These are phyloP conservation scores for Hemileccinum hortonii DNA, from an alignment of 1,284 basidiomycete species.

Conservation along the genomic window DNA sequence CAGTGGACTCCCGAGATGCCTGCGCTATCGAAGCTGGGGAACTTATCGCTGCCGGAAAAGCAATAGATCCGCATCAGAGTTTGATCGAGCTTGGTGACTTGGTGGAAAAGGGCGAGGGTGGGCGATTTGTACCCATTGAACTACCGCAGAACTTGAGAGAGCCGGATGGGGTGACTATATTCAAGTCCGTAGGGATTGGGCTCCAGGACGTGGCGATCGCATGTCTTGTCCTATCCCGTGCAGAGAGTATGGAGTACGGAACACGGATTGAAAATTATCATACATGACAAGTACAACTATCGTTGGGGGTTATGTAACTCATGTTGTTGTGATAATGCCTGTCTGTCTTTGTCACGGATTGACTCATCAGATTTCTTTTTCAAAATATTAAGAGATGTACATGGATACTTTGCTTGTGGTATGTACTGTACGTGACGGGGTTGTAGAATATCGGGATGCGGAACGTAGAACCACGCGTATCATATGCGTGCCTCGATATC, in stretches of 20 bases:
- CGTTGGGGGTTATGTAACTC: too few species aligned
- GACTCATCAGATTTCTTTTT: too few species aligned
- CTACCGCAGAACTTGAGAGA: conserved; percentile 34
- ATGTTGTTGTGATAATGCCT: too few species aligned
- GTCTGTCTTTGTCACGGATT: too few species aligned
- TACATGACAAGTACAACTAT: conserved; percentile 5
- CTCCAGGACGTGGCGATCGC: conserved; percentile 77
- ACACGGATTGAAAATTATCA: conserved; percentile 41
- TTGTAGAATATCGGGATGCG: conserved; percentile 3
- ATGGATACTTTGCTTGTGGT: not conserved
- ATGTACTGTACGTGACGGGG: conserved; percentile 12
- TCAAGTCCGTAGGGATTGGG: conserved; percentile 77
- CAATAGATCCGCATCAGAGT: conserved; percentile 32
- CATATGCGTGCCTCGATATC: conserved; percentile 8
- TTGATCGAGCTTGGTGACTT: conserved; percentile 66
- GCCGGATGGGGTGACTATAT: conserved; percentile 57
- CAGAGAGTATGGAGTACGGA: conserved; percentile 40
- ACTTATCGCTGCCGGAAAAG: conserved; percentile 55
- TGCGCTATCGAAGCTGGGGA: conserved; percentile 78
- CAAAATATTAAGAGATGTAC: too few species aligned
- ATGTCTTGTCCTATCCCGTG: conserved; percentile 41
- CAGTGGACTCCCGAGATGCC: conserved; percentile 74
- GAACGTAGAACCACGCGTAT: conserved; percentile 6
- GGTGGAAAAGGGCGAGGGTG: conserved; percentile 32
- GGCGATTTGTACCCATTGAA: conserved; percentile 16